Percentiles rank a stretch among this genome's conserved stretches.
These are phyloP conservation scores for Aspergillus thermomutatus DNA, from an alignment of 2,329 filamentous ascomycete species.

Conservation along the genomic window DNA sequence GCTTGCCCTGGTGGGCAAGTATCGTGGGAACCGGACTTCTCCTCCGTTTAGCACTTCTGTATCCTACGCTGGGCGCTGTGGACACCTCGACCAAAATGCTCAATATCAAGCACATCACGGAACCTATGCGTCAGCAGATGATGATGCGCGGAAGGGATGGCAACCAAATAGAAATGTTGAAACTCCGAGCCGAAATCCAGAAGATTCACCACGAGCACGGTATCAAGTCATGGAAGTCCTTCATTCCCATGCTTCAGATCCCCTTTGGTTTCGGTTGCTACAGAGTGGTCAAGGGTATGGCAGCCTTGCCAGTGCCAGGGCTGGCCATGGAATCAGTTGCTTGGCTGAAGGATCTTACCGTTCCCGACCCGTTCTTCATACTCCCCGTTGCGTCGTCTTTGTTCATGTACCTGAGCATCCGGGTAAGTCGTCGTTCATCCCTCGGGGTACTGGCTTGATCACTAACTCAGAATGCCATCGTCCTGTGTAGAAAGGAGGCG, in stretches of 20 bases:
- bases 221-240: slow-evolving; percentile 49
- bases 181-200: slow-evolving; percentile 47
- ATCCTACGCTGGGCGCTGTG: slow-evolving; percentile 60
- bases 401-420: slow-evolving; percentile 57
- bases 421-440: slow-evolving; percentile 44
- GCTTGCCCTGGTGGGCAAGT: slow-evolving; percentile 78
- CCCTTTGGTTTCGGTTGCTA: slow-evolving; percentile 80
- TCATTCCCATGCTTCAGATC: slow-evolving; percentile 60
- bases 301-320: slow-evolving; percentile 73
- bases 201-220: slow-evolving; percentile 55
- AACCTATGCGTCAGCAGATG: slow-evolving; percentile 58
- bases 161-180: slow-evolving; percentile 49
- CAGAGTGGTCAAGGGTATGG: slow-evolving; percentile 71
- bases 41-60: slow-evolving; percentile 64
- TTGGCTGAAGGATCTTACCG: slow-evolving; percentile 78
- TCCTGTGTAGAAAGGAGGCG: slow-evolving; percentile 34
- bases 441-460: not conserved
- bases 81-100: slow-evolving; percentile 62
- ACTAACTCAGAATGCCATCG: not conserved
- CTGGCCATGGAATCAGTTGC: slow-evolving; percentile 66
- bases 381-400: slow-evolving; percentile 63
- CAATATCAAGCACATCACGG: slow-evolving; percentile 55
- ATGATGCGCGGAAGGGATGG: slow-evolving; percentile 39
- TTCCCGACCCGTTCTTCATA: slow-evolving; percentile 72
- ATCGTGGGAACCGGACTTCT: slow-evolving; percentile 64